Base-by-base conservation (phyloP, 164 flowering plant genomes). In the Pachysandra terminalis region DNA sequence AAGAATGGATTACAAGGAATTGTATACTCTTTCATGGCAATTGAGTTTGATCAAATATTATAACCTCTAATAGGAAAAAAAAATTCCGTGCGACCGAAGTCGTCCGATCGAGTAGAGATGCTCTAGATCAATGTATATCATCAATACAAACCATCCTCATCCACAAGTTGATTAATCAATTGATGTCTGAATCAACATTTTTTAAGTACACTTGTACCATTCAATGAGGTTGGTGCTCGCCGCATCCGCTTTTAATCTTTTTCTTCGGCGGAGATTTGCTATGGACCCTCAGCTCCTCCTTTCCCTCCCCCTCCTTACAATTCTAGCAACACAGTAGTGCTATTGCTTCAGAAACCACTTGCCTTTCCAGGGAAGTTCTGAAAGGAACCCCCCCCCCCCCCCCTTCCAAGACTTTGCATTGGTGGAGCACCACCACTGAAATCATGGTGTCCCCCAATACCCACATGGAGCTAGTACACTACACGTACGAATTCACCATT, bases 371-470 rank as follows among this genome's bases (percentile, higher is more conserved):
- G 71, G 41, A 73, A 70, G 19, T 23, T 56, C 32, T 59, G 23
- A 60, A 48, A 70, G 32, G 60, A 65, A 68, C n/a, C n/a, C n/a
- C n/a, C n/a, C n/a, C n/a, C 23, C 56, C 41, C 49, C 28, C 59
- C 63, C 59, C 65, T 65, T 68, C 65, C 67, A 58, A 45, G 65
- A 69, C 68, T 32, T 62, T 64, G 53, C 45, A 62, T 64, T 61
- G 71, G 67, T 65, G 66, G 74, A 77, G 65, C 67, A 74, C 72
- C 53, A 71, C 63, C 49, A 69, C 68, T n/a, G 59, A 60, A 59
- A 76, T 82, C 69, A 83, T 80, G 74, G 9, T 81, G 84, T 78
- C 76, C 68, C 63, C 84, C 84, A 83, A 66, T 64, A 75, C 57
- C 60, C 62, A 51, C 56, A 61, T 69, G n/a, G 14, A 12, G 54